Conservation (phyloP, 2,329 filamentous ascomycete species). For the Xylogone sp. region DNA sequence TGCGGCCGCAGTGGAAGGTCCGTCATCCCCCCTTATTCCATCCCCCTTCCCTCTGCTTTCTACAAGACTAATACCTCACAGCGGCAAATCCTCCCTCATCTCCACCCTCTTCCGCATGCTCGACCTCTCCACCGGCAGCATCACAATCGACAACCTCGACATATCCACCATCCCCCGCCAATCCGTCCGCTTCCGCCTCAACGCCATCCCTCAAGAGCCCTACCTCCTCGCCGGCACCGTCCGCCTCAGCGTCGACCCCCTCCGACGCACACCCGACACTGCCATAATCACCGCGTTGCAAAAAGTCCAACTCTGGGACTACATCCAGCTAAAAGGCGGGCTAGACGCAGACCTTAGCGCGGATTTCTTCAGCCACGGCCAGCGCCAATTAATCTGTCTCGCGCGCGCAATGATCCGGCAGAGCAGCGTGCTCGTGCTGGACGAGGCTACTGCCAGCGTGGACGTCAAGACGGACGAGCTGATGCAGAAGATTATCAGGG, state of each 20-base stretch:
- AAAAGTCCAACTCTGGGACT: conserved; percentile 55
- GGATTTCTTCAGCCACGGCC: conserved; percentile 37
- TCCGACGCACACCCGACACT: conserved; percentile 76
- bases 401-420: conserved; percentile 40
- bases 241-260: conserved; percentile 85
- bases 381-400: conserved; percentile 45
- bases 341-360: conserved; percentile 29
- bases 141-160: conserved; percentile 83
- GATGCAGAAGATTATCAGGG: conserved; percentile 51
- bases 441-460: conserved; percentile 43
- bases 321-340: conserved; percentile 9
- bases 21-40: too few species aligned
- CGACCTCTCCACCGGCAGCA: conserved; percentile 81
- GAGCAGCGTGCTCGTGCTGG: conserved; percentile 35
- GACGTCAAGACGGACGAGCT: conserved; percentile 52
- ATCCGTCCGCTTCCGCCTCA: conserved; percentile 83
- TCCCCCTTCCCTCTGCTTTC: not conserved
- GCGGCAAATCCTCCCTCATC: conserved; percentile 85
- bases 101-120: conserved; percentile 86
- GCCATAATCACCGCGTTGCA: conserved; percentile 80
- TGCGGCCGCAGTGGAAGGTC: conserved; percentile 44
- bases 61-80: conserved; percentile 6
- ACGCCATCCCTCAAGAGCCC: conserved; percentile 92
- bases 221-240: conserved; percentile 87
- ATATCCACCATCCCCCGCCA: conserved; percentile 83